Percentiles rank a stretch among this genome's conserved stretches.
These are phyloP conservation scores for Scytalidium lignicola DNA, from an alignment of 2,329 filamentous ascomycete species.

Conservation along the genomic window DNA sequence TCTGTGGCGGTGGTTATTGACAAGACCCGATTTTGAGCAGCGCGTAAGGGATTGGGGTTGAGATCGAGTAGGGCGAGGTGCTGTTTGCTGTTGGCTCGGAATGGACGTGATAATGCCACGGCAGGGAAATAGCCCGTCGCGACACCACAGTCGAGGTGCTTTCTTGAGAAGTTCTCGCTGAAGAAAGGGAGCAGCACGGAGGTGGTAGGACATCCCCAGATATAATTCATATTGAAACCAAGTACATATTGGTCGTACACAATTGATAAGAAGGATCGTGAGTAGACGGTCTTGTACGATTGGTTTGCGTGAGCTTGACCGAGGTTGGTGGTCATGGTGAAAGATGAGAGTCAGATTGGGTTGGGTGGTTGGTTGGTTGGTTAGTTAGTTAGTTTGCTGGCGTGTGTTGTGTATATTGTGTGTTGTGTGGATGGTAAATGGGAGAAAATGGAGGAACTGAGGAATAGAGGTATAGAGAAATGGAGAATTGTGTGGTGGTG, in stretches of 20 bases:
- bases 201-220: constrained; percentile 24
- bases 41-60: constrained; percentile 25
- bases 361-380: too few relatives aligned
- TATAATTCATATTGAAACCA: constrained; percentile 17
- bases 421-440: too few relatives aligned
- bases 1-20: constrained; percentile 7
- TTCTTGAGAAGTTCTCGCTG: constrained; percentile 13
- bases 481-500: too few relatives aligned
- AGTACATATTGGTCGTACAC: constrained; percentile 20
- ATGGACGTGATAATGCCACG: constrained; percentile 7
- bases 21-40: constrained; percentile 23
- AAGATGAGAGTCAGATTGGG: too few relatives aligned
- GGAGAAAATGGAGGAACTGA: too few relatives aligned
- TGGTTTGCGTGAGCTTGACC: too few relatives aligned
- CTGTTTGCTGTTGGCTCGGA: background rate
- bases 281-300: background rate
- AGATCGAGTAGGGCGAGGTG: constrained; percentile 23
- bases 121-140: constrained; percentile 26
- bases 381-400: too few relatives aligned
- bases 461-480: too few relatives aligned
- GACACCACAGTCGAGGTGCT: constrained; percentile 27
- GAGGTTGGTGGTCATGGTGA: too few relatives aligned
- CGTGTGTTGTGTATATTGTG: too few relatives aligned
- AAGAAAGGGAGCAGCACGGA: constrained; percentile 21
- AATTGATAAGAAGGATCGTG: background rate